Base-by-base conservation (phyloP, 306 rosid genomes). In the Vigna reflexopilosa region DNA sequence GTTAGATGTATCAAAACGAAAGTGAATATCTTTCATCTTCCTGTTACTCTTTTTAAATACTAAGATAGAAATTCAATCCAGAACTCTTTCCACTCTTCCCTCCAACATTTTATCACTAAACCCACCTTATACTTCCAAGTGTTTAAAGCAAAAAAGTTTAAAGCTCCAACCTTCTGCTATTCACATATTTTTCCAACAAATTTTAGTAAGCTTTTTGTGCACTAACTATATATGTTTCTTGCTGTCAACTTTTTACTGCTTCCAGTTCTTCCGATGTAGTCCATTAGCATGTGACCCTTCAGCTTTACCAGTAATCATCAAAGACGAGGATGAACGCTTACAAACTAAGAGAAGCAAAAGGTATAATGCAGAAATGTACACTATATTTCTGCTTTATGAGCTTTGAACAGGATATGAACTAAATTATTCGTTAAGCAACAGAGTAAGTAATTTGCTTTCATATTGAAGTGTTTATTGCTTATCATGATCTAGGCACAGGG, bases 211-310 rank as follows among this genome's bases (percentile, higher is more conserved):
- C n/a, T 22, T 77, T 58, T 2, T 58, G 44, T 77, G 45, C 9
- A 22, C 9, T 20, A 59, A 74, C 36, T n/a, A n/a, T n/a, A n/a
- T 0, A 58, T 5, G 16, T 44, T 52, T 34, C 5, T 13, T 22
- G 15, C 19, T 79, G 9, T 38, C 15, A 63, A 72, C 38, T 30
- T 34, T 30, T 19, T 19, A 30, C 49, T 79, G 57, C 74, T 79
- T 68, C 48, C 81, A 83, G 86, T 83, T 83, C 67, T 83, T 83
- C 81, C 69, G 51, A 20, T 67, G 77, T 5, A 78, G 73, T 74
- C 86, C 86, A 19, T 73, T 78, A 61, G 49, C 83, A 22, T 74
- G 83, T 49, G 49, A 63, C 7, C 81, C 65, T 78, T 78, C 81
- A 51, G 77, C 67, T 7, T 54, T 83, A 28, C 83, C 86, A 15